phyloP scores from a whole-genome alignment of 1,139 yeast genomes.

The Geotrichum candidum region DNA sequence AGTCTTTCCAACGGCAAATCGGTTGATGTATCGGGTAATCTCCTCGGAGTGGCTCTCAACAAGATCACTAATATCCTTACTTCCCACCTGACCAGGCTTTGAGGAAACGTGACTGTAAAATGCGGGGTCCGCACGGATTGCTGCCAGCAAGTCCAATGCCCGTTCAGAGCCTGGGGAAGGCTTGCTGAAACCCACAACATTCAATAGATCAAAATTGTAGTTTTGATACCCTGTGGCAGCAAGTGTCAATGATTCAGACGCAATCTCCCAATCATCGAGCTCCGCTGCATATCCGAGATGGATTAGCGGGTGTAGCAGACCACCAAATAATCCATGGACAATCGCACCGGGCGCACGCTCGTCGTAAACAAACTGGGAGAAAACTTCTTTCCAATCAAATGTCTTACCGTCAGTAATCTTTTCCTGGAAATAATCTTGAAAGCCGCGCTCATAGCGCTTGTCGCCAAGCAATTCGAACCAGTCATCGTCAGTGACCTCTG shows the following conservation, averaged over 20 bases:
- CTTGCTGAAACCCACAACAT: conserved; percentile 11
- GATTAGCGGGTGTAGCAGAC: conserved; percentile 32
- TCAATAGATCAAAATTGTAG: conserved; percentile 1
- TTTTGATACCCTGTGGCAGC: conserved; percentile 15
- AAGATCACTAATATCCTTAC: conserved; percentile 1
- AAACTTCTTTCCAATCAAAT: conserved; percentile 29
- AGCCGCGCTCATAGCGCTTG: conserved; percentile 30
- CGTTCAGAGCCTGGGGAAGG: neutral
- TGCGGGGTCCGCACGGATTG: conserved; percentile 21
- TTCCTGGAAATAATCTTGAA: conserved; percentile 31
- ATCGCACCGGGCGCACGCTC: conserved; percentile 17
- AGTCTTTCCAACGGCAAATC: neutral
- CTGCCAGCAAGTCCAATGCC: neutral
- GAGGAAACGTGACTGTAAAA: conserved; percentile 19
- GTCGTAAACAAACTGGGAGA: conserved; percentile 18
- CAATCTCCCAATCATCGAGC: conserved; percentile 29
- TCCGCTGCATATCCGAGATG: conserved; percentile 36
- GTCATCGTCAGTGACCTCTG: conserved; percentile 32
- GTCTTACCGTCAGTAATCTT: conserved; percentile 26
- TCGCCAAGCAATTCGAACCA: conserved; percentile 31
- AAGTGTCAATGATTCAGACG: conserved; percentile 31
- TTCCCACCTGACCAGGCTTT: neutral
- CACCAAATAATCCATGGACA: conserved; percentile 26
- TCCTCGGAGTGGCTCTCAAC: neutral
- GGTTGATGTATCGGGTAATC: conserved; percentile 3